Evolutionary conservation across 176 grass and related monocot genomes (phyloP).

Genomic region (Ensete glaucum): DNA sequence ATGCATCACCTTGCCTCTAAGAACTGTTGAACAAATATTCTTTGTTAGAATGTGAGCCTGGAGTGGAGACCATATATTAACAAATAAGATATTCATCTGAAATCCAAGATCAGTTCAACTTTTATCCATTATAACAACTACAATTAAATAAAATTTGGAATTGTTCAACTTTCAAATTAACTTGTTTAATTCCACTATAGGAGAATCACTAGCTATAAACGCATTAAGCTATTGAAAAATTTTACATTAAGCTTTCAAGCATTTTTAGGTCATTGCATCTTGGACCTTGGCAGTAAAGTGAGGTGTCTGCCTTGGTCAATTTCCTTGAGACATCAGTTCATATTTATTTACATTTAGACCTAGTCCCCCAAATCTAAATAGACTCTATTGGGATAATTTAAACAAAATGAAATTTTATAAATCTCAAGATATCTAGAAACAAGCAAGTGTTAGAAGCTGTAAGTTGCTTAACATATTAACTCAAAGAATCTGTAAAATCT

Average conservation of each 20-base stretch:
- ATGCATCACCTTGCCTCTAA: constrained; percentile 67
- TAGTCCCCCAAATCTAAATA: no score
- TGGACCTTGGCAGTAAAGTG: not conserved
- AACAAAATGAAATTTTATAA: not conserved
- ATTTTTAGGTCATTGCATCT: not conserved
- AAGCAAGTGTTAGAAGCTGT: not conserved
- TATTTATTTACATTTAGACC: no score
- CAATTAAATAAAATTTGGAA: no score
- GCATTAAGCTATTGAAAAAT: no score
- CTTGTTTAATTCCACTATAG: no score
- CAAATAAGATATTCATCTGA: not conserved
- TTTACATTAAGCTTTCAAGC: not conserved
- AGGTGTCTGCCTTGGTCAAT: not conserved
- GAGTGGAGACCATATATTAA: not conserved
- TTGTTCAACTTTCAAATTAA: no score
- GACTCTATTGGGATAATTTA: no score
- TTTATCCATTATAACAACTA: no score
- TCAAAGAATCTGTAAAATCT: not conserved
- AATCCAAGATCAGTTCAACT: no score
- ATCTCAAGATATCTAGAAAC: not conserved
- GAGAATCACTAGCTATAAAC: no score
- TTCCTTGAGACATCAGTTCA: not conserved
- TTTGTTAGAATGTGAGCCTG: not conserved
- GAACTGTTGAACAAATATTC: constrained; percentile 41
- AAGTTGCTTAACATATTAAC: not conserved